These are phyloP conservation scores for Phytopythium ostracodes DNA, from an alignment of 352 stramenopile species.

Conservation along the genomic window DNA sequence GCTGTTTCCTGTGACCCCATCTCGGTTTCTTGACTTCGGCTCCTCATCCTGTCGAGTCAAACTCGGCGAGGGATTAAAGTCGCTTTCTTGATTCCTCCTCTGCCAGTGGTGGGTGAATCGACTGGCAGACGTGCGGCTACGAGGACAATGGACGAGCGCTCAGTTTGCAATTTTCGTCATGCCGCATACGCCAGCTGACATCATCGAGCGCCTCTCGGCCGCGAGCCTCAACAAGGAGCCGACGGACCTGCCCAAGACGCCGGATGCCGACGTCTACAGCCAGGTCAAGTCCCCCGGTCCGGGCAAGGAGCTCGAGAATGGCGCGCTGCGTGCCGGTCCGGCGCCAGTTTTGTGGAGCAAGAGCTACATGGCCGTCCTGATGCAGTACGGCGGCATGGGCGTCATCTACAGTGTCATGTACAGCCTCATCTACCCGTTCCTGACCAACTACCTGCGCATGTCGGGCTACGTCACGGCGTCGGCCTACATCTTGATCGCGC, in stretches of 20 bases:
- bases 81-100: not conserved
- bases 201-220: constrained; percentile 2
- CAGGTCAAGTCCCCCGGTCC: constrained; percentile 1
- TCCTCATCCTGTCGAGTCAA: not conserved
- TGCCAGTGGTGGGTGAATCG: not conserved
- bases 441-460: constrained; percentile 74
- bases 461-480: constrained; percentile 64
- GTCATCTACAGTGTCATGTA: constrained; percentile 56
- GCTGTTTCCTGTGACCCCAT: too few species aligned
- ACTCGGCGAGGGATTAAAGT: not conserved
- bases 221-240: constrained; percentile 2
- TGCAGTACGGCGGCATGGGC: constrained; percentile 65
- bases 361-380: constrained; percentile 51
- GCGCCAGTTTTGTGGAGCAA: constrained; percentile 28
- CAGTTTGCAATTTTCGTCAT: constrained; percentile 1
- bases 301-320: constrained; percentile 22
- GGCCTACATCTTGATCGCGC: constrained; percentile 44
- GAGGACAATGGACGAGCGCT: not conserved
- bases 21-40: too few species aligned
- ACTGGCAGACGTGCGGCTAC: not conserved
- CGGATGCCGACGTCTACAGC: constrained; percentile 1
- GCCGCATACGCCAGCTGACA: not conserved
- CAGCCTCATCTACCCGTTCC: constrained; percentile 62
- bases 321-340: constrained; percentile 35
- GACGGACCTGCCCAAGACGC: not conserved